Conservation (phyloP, 2,329 filamentous ascomycete species). For the Scytalidium sp. region DNA sequence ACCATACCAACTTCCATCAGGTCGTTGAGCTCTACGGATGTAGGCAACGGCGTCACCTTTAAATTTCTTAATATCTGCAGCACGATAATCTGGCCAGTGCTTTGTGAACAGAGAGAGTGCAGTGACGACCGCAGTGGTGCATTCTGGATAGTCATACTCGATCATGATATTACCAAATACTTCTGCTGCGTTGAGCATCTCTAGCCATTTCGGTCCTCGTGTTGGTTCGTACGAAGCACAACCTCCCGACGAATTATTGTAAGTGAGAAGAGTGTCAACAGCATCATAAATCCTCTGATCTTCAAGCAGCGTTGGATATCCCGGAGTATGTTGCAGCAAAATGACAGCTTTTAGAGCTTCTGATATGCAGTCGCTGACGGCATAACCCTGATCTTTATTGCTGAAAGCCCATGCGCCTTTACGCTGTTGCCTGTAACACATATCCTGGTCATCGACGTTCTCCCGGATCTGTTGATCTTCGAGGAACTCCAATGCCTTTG, state of each 20-base stretch:
- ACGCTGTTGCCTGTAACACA: constrained; percentile 83
- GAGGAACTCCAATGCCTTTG: constrained; percentile 78
- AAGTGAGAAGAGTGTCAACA: constrained; percentile 84
- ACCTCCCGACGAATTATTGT: constrained; percentile 83
- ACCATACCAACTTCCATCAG: constrained; percentile 95
- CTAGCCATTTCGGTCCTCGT: constrained; percentile 73
- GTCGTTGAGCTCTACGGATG: constrained; percentile 74
- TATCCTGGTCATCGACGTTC: constrained; percentile 71
- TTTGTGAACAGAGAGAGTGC: constrained; percentile 79
- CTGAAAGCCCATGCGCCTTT: constrained; percentile 98
- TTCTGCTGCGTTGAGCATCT: constrained; percentile 90
- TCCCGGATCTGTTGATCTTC: constrained; percentile 90
- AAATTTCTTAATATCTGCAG: constrained; percentile 70
- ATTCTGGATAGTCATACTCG: constrained; percentile 97
- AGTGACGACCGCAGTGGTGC: constrained; percentile 91
- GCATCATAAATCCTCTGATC: constrained; percentile 81
- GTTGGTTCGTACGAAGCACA: constrained; percentile 88
- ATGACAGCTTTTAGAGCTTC: constrained; percentile 88
- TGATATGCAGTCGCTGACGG: constrained; percentile 90
- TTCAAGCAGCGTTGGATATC: constrained; percentile 71
- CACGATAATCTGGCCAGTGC: constrained; percentile 77
- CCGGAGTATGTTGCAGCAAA: constrained; percentile 73
- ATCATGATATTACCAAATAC: constrained; percentile 98
- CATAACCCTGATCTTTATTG: constrained; percentile 88
- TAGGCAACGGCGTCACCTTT: constrained; percentile 73